Percentiles rank a stretch among this genome's conserved stretches.
These are phyloP conservation scores for Ogataea degrootiae DNA, from an alignment of 805 yeast species.

Conservation along the genomic window DNA sequence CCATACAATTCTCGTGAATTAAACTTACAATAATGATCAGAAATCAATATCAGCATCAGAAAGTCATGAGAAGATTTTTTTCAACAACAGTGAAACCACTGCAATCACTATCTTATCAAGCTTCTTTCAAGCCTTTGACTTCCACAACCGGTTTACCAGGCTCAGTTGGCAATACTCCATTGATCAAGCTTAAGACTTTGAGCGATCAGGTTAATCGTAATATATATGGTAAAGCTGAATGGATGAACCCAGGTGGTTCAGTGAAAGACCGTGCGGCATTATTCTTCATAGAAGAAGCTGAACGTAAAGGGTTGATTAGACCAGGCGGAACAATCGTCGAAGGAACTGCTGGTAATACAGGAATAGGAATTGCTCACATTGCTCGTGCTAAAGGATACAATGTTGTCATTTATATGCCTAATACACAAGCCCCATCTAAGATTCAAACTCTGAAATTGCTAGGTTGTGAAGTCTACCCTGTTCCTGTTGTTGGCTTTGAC, in stretches of 20 bases:
- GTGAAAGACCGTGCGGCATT: slow-evolving; percentile 90
- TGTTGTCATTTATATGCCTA: slow-evolving; percentile 86
- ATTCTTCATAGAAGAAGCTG: slow-evolving; percentile 75
- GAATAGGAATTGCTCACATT: slow-evolving; percentile 80
- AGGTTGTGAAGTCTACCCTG: slow-evolving; percentile 87
- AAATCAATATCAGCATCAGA: background rate
- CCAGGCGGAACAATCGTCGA: slow-evolving; percentile 88
- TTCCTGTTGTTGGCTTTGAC: slow-evolving; percentile 78
- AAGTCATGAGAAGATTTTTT: slow-evolving; percentile 11
- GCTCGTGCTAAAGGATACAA: slow-evolving; percentile 81
- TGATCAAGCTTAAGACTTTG: slow-evolving; percentile 55
- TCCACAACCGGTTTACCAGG: slow-evolving; percentile 67
- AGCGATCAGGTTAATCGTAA: slow-evolving; percentile 61
- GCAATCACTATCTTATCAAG: slow-evolving; percentile 27
- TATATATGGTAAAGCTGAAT: slow-evolving; percentile 86
- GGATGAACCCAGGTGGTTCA: slow-evolving; percentile 91
- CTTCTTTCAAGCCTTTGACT: slow-evolving; percentile 53
- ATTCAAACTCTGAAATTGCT: slow-evolving; percentile 67
- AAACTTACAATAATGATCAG: no score
- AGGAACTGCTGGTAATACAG: slow-evolving; percentile 96
- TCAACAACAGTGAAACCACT: slow-evolving; percentile 4
- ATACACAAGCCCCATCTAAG: slow-evolving; percentile 79
- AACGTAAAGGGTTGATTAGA: slow-evolving; percentile 51
- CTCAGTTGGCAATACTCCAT: slow-evolving; percentile 93
- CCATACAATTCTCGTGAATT: no score